Evolutionary conservation across 2,329 filamentous ascomycete genomes (phyloP), one percentile per base, ranked within the genome.

Genomic region (Pestalotiopsis sp.): DNA sequence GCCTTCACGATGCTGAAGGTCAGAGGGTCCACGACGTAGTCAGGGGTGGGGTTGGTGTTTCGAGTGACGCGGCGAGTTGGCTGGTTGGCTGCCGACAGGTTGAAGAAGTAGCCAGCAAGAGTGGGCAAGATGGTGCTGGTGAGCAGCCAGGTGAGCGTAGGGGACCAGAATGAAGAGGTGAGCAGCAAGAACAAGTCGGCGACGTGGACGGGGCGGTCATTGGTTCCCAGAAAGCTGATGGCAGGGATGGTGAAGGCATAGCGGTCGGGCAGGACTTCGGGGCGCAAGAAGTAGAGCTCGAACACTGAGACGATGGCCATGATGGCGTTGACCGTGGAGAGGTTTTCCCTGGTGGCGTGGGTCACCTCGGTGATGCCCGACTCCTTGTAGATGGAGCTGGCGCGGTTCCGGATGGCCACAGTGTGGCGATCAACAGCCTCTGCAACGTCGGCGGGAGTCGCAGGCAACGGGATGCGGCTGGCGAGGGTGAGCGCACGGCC

Each of bases 1-100:
- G 92, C 95, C 84, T 97, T 97, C 74, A 89, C 89, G 68, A 98
- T 90, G 83, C 95, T 97, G 82, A 97, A 99, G 25, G 91, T 92
- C 77, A 98, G 83, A 3, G 95, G 95, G 78, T 99, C 96, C 72
- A 95, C 90, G 5, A 85, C 82, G 72, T 91, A 90, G 72, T 89
- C 87, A 52, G 82, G 78, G 60, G 78, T 75, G 66, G 78, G 73
- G 56, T 78, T 78, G 65, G 77, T 77, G 77, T 84, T 85, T 72
- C 83, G 80, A 66, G 78, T 84, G 3, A 31, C 20, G 72, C 80
- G 84, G 72, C 83, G 82, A 58, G 78, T 75, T 74, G 77, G 69
- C 73, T 77, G 75, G 72, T 76, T 71, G 70, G 76, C 86, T 63
- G 85, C 82, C 52, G 91, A 93, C 76, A 98, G 81, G 81, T 98